Conservation (phyloP, 75 land plant species). For the Pinus taeda region DNA sequence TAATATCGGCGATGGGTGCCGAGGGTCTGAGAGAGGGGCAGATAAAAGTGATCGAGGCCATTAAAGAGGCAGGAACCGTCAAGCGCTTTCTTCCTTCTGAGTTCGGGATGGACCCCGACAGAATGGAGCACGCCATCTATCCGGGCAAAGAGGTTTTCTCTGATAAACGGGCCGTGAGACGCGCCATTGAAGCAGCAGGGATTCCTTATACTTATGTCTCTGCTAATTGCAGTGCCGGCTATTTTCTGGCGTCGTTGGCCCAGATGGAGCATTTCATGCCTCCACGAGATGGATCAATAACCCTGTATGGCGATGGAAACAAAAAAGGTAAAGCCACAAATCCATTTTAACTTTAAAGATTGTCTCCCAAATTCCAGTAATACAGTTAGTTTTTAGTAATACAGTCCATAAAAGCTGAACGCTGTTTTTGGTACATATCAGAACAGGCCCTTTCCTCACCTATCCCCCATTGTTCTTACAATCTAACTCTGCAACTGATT, state of each 20-base stretch:
- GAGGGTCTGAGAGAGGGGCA: conserved; percentile 28
- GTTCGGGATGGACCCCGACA: conserved; percentile 35
- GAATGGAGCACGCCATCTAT: conserved; percentile 18
- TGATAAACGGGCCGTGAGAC: conserved; percentile 19
- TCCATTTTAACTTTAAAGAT: too few species aligned
- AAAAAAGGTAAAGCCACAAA: conserved; percentile 19
- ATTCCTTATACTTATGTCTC: conserved; percentile 46
- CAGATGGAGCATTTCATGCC: conserved; percentile 27
- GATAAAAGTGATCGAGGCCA: conserved; percentile 61
- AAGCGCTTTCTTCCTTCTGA: conserved; percentile 57
- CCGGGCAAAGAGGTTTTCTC: conserved; percentile 15
- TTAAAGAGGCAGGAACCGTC: conserved; percentile 72
- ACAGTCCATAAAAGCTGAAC: too few species aligned
- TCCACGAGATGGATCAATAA: conserved; percentile 20
- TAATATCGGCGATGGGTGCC: conserved; percentile 47
- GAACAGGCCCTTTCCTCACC: too few species aligned
- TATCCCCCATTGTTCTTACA: too few species aligned
- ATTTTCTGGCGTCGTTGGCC: conserved; percentile 32
- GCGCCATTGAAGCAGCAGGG: conserved; percentile 30
- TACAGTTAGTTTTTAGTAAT: too few species aligned
- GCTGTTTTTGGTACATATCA: too few species aligned
- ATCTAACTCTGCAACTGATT: too few species aligned
- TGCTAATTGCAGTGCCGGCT: conserved; percentile 34
- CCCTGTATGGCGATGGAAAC: conserved; percentile 38
- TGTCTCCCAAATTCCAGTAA: too few species aligned